A percentile compares a stretch with the other conserved stretches of the same genome.
Conservation (phyloP, 2,329 filamentous ascomycete genomes). For the Fusarium caatingaense region DNA sequence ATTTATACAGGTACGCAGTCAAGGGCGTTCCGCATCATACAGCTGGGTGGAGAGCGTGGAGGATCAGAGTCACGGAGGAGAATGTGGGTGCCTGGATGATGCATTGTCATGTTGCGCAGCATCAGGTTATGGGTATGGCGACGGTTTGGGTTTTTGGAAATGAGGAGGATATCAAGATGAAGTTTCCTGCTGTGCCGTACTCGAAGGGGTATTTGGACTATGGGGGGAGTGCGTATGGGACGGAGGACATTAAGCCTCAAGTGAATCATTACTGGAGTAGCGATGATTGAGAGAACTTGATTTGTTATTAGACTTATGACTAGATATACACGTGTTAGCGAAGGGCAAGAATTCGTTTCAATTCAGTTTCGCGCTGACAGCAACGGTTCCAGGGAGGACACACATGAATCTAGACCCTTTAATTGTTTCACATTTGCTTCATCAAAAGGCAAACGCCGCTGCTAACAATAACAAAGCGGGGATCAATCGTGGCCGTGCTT, state of each 20-base stretch:
- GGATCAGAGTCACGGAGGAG: constrained; percentile 55
- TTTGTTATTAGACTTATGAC: rapidly evolving
- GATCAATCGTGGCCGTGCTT: not conserved
- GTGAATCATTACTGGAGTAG: constrained; percentile 28
- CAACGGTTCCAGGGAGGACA: too few relatives aligned
- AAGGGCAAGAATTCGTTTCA: too few relatives aligned
- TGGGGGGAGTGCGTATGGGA: constrained; percentile 60
- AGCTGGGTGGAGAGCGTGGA: constrained; percentile 71
- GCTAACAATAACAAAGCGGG: too few relatives aligned
- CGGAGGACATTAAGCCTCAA: constrained; percentile 26
- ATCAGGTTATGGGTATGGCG: constrained; percentile 66
- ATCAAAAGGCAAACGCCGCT: not conserved
- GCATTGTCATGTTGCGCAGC: constrained; percentile 69
- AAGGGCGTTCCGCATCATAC: constrained; percentile 54
- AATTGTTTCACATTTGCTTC: not conserved
- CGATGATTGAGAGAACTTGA: not conserved
- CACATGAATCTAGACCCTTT: not conserved
- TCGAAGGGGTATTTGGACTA: constrained; percentile 57
- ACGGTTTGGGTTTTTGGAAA: constrained; percentile 46
- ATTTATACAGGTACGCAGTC: constrained; percentile 65
- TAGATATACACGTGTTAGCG: not conserved
- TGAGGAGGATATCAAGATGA: constrained; percentile 27
- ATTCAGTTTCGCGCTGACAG: too few relatives aligned
- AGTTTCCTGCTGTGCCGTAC: constrained; percentile 47
- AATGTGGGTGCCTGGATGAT: constrained; percentile 71